These are phyloP conservation scores for Aspergillus awamori DNA, from an alignment of 2,329 filamentous ascomycete genomes.

Conservation along the genomic window DNA sequence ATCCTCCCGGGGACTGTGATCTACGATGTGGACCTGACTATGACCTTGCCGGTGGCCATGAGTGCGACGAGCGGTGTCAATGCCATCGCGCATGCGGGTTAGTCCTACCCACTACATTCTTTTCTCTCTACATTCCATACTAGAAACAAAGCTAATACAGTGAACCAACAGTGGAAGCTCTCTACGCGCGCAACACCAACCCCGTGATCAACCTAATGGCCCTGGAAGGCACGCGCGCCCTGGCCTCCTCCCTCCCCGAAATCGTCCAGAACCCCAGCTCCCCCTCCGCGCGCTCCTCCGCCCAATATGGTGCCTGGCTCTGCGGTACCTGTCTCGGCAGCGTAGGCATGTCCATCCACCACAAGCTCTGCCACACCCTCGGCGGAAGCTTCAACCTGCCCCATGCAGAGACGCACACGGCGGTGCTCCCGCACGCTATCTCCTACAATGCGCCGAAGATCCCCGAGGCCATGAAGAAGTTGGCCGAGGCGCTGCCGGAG, in stretches of 20 bases:
- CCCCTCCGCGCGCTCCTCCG: constrained; percentile 52
- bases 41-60: constrained; percentile 58
- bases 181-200: constrained; percentile 65
- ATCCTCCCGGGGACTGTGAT: constrained; percentile 65
- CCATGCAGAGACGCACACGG: constrained; percentile 67
- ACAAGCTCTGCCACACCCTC: constrained; percentile 68
- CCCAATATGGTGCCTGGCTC: constrained; percentile 67
- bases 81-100: constrained; percentile 65
- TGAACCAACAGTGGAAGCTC: constrained; percentile 56
- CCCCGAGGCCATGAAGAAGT: constrained; percentile 54
- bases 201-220: constrained; percentile 63
- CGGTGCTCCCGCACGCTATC: constrained; percentile 64
- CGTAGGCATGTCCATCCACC: constrained; percentile 66
- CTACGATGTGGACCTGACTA: constrained; percentile 66
- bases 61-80: constrained; percentile 65
- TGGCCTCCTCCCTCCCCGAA: constrained; percentile 57
- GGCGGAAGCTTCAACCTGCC: constrained; percentile 66
- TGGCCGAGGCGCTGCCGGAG: constrained; percentile 58
- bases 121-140: neutral
- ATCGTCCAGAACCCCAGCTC: constrained; percentile 53
- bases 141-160: neutral
- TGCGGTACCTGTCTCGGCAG: constrained; percentile 63
- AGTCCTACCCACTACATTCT: constrained; percentile 16
- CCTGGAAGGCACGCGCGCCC: constrained; percentile 57
- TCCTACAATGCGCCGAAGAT: constrained; percentile 64